Evolutionary conservation across 495 filamentous ascomycete genomes (phyloP).

Genomic region (Podospora tetraspora): DNA sequence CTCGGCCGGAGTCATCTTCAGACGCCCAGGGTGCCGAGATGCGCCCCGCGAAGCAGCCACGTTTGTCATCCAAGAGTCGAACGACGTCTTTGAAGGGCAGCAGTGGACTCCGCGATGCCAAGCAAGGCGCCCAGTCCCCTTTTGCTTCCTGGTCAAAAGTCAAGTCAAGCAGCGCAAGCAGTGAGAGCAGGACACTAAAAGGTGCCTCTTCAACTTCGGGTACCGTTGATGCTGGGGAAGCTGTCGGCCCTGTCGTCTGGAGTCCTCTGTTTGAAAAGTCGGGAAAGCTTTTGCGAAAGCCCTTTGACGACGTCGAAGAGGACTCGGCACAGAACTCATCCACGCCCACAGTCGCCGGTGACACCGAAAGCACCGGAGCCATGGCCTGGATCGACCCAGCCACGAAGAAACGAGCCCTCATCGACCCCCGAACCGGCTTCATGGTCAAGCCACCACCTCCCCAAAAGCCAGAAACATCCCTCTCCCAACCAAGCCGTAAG

Average conservation of each 20-base stretch:
- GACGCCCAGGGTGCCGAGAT: background rate
- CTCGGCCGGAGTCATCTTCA: background rate
- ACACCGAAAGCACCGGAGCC: slow-evolving; percentile 26
- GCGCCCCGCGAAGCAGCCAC: background rate
- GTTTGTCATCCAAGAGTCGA: background rate
- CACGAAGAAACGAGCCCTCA: slow-evolving; percentile 51
- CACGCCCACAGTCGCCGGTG: background rate
- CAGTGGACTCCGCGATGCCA: background rate
- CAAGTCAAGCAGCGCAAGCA: slow-evolving; percentile 43
- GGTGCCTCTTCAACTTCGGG: background rate
- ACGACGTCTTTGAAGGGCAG: background rate
- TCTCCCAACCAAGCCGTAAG: background rate
- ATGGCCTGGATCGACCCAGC: slow-evolving; percentile 64
- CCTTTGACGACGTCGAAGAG: slow-evolving; percentile 32
- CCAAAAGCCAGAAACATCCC: too few species aligned
- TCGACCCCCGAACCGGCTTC: slow-evolving; percentile 31
- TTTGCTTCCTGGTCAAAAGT: slow-evolving; percentile 65
- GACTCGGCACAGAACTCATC: background rate
- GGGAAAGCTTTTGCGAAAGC: slow-evolving; percentile 33
- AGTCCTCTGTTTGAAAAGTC: slow-evolving; percentile 27
- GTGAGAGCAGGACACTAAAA: background rate
- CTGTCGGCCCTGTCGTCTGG: background rate
- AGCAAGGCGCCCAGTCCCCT: slow-evolving; percentile 28
- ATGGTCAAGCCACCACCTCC: slow-evolving; percentile 8
- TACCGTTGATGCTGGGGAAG: background rate